These are phyloP conservation scores for Malassezia dermatis DNA, from an alignment of 1,284 basidiomycete species.

Conservation along the genomic window DNA sequence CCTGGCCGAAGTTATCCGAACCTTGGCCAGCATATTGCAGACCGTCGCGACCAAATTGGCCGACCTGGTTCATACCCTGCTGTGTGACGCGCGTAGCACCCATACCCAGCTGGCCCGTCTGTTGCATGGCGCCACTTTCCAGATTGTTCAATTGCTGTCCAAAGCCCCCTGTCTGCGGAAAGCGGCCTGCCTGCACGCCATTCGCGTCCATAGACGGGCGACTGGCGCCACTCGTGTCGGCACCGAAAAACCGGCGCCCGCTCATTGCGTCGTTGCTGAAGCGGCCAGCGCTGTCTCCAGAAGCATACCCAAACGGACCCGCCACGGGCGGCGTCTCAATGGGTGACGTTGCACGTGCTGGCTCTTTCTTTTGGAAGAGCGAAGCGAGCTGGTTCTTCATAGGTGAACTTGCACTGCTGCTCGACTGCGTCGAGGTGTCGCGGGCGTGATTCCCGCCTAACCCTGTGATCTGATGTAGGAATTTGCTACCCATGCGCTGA, in stretches of 20 bases:
- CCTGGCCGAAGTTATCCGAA: background rate
- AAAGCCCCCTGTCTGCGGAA: background rate
- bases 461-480: constrained; percentile 14
- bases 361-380: background rate
- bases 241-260: background rate
- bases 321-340: background rate
- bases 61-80: background rate
- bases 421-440: background rate
- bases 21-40: background rate
- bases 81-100: background rate
- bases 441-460: background rate
- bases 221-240: background rate
- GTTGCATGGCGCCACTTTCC: background rate
- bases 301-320: background rate
- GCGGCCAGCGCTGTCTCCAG: background rate
- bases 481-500: constrained; percentile 15
- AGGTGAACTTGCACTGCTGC: background rate
- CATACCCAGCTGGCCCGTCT: background rate
- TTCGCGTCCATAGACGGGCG: background rate
- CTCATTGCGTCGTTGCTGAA: background rate
- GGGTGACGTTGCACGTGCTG: background rate
- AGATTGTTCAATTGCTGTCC: background rate
- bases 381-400: constrained; percentile 6
- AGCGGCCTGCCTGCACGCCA: background rate
- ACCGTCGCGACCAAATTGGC: background rate